Evolutionary conservation across 179 eudicot genomes (phyloP), one percentile per base, ranked within the genome.

Genomic region (Silene noctiflora): DNA sequence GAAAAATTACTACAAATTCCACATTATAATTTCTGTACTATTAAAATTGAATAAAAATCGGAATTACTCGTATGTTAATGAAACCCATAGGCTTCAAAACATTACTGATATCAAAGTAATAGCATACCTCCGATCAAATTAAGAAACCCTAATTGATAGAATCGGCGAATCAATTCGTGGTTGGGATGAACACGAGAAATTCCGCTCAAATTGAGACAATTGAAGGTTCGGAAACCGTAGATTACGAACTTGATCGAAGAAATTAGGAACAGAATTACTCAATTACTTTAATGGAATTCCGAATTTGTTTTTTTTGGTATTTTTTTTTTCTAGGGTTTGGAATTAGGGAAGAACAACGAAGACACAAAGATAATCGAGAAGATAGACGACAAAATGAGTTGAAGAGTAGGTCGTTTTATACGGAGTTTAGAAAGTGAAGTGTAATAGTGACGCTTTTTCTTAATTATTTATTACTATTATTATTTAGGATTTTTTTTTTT

Each of bases 271-370:
- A 51, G n/a, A 51, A 1, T 51, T 4, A 51, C 46, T 19, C 24
- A 59, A 59, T 3, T 22, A n/a, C 9, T 20, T 59, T 2, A 59
- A 19, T 21, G 16, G 13, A 62, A 62, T 22, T 62, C 22, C 31
- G 13, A 24, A 9, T 58, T 33, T 59, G 60, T 31, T 46, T 51
- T 39, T 67, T 56, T 21, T 51, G 61, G 46, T 39, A 33, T 33
- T 13, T n/a, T 75, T 76, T 67, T 39, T 31, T 22, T 62, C 11
- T 35, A 39, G 69, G 31, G 64, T 76, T 75, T 69, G 56, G 16
- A 14, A 48, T 63, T 22, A 33, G 53, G 27, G 27, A 25, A 62
- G 9, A 69, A 60, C 39, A 29, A 29, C 1, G 39, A 33, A 4
- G 68, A 29, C 68, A 44, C 8, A 10, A 56, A 25, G 71, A 35